Base-by-base conservation (phyloP, 192 early-diverging fungal species). In the Coemansia sp. region DNA sequence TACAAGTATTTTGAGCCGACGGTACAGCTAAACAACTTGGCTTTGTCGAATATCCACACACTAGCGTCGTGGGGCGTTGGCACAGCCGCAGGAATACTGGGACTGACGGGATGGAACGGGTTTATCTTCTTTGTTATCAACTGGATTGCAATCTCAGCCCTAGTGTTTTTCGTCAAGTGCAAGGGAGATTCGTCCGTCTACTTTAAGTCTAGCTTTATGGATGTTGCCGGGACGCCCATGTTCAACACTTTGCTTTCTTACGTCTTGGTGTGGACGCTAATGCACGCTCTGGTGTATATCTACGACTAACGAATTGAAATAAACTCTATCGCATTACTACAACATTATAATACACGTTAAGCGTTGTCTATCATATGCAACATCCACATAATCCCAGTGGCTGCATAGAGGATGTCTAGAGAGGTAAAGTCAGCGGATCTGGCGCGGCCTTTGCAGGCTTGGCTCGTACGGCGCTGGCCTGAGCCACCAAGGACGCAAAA, bases 11-110 rank as follows among this genome's bases (percentile, higher is more conserved):
- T 72, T 74, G 80, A 85, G 69, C 80, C 84, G 12, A 76, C 80
- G 15, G 79, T 85, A 45, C 79, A 76, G 67, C 68, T 59, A 37
- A 85, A 85, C 62, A 80, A 72, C 41, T 64, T 82, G 42, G 74
- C 73, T 14, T 67, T 85, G 39, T 78, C 80, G 14, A 81, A 85
- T 53, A 74, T 82, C 9, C 84, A 85, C 57, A 85, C 84, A 29
- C 44, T 85, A 23, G 73, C 74, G 23, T 79, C 76, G 59, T 82
- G 76, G 76, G 76, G 74, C 65, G 85, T 91, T 15, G 95, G 95
- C 46, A 86, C 89, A 15, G 92, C 94, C 19, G 95, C 94, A 23
- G 95, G 95, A 37, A 93, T 95, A 70, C 87, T 95, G 37, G 94
- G 94, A 1, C 85, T 97, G 62, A 92, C 92, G 5, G 90, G 93